Evolutionary conservation across 345 rosid species (phyloP), one percentile per base, ranked within the genome.

Genomic region (Lepidium aucheri): DNA sequence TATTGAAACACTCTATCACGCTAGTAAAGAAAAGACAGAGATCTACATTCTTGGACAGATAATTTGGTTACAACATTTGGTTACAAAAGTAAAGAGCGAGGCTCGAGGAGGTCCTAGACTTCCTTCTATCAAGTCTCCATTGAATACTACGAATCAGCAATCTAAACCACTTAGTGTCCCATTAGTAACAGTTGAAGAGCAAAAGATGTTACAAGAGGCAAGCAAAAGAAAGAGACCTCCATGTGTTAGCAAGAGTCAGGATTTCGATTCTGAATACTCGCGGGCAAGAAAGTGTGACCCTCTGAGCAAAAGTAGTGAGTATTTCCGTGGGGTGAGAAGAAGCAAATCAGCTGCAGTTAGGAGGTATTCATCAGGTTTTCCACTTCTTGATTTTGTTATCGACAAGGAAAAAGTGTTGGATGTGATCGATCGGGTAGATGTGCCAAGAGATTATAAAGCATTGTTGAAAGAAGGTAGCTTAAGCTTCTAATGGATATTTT

Each of bases 1-100:
- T 11, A 80, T 92, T 5, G 96, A 92, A 77, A 89, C 98, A 32
- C 85, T 92, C 33, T 80, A 92, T 73, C 96, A 92, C 73, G 98
- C 98, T 1, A 82, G 82, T 68, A 89, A 81, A 80, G 89, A 79
- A 56, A 89, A 69, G 76, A 82, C 93, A 34, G 98, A 92, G 74
- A 62, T 83, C 69, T 84, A 81, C 74, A 86, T 92, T 75, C 91
- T 89, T 32, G 95, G 89, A 35, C 85, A 81, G n/a, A 58, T 92
- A 2, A 61, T 86, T 45, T 89, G 96, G 96, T 89, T 92, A 46
- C 92, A 92, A 40, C 86, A 82, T 70, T 76, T 92, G 67, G 86
- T 86, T 43, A 82, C 78, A 41, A 76, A 79, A 79, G 77, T 84
- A 11, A 67, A 75, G 73, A 67, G 47, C 2, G 63, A 66, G 1